Percentiles rank a stretch among this genome's conserved stretches.
These are phyloP conservation scores for Boletus sp. DNA, from an alignment of 768 basidiomycete species.

Conservation along the genomic window DNA sequence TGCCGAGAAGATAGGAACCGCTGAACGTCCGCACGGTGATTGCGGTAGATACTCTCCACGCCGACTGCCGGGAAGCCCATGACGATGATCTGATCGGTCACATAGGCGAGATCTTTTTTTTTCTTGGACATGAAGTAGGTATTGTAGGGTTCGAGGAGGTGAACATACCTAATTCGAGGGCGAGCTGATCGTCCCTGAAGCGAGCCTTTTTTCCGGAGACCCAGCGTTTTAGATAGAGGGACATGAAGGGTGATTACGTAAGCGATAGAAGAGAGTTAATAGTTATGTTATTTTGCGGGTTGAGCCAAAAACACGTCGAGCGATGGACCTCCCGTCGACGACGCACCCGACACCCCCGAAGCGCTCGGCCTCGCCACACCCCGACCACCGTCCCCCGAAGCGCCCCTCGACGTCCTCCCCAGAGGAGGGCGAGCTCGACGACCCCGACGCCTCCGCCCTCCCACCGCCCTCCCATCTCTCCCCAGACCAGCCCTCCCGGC, in stretches of 20 bases:
- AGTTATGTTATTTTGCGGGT: background rate
- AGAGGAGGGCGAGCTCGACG: conserved; percentile 83
- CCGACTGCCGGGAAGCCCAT: conserved; percentile 87
- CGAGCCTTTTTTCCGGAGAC: conserved; percentile 84
- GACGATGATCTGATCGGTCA: conserved; percentile 73
- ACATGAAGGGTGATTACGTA: conserved; percentile 39
- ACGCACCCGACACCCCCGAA: conserved; percentile 34
- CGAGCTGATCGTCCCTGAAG: conserved; percentile 63
- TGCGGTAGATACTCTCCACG: conserved; percentile 77
- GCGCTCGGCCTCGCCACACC: conserved; percentile 59
- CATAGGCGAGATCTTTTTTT: conserved; percentile 57
- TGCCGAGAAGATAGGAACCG: conserved; percentile 74
- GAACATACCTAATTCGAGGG: conserved; percentile 67
- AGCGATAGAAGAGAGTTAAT: too few species aligned
- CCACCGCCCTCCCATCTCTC: conserved; percentile 7
- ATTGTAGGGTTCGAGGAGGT: conserved; percentile 12
- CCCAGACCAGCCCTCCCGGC: conserved; percentile 25
- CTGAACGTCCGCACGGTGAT: conserved; percentile 71
- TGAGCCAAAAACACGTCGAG: background rate
- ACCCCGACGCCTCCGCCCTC: conserved; percentile 33
- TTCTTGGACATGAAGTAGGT: background rate
- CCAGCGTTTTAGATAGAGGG: conserved; percentile 65
- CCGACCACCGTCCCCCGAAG: conserved; percentile 50
- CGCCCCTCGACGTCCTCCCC: conserved; percentile 59
- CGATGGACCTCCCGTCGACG: conserved; percentile 20